A percentile compares a stretch with the other conserved stretches of the same genome.
Evolutionary conservation across 2,329 filamentous ascomycete species (phyloP).

Genomic region (Westerdykella aurantiaca): DNA sequence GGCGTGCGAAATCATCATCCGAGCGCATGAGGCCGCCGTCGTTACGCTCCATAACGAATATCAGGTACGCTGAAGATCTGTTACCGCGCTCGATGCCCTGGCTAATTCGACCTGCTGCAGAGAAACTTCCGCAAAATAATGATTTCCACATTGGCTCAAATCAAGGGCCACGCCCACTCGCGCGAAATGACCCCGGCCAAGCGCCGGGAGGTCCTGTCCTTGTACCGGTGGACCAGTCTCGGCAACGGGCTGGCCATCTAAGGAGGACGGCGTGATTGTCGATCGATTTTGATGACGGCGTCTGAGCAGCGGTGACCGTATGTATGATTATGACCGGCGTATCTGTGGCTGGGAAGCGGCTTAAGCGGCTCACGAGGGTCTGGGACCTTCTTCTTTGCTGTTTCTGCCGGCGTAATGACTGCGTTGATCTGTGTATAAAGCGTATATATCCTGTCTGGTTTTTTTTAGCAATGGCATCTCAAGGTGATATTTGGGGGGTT

Average conservation of each 20-base stretch:
- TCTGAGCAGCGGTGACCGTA: too few species aligned
- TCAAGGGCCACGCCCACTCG: conserved; percentile 33
- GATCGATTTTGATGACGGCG: too few species aligned
- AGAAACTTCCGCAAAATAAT: conserved; percentile 53
- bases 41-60: conserved; percentile 94
- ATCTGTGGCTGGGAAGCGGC: too few species aligned
- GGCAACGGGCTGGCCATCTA: conserved; percentile 38
- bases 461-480: too few species aligned
- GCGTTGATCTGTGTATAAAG: too few species aligned
- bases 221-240: conserved; percentile 49
- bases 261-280: conserved; percentile 1
- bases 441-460: too few species aligned
- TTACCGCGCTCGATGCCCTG: not conserved
- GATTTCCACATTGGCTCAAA: conserved; percentile 37
- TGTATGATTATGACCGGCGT: too few species aligned
- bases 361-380: too few species aligned
- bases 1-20: conserved; percentile 87
- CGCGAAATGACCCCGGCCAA: conserved; percentile 35
- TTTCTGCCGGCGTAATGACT: too few species aligned
- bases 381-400: too few species aligned
- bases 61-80: conserved; percentile 52
- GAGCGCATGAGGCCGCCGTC: conserved; percentile 89
- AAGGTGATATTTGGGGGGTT: too few species aligned
- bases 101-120: conserved; percentile 21
- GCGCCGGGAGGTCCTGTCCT: conserved; percentile 46